Evolutionary conservation across 345 rosid species (phyloP), one percentile per base, ranked within the genome.

Genomic region (Aquilaria malaccensis): DNA sequence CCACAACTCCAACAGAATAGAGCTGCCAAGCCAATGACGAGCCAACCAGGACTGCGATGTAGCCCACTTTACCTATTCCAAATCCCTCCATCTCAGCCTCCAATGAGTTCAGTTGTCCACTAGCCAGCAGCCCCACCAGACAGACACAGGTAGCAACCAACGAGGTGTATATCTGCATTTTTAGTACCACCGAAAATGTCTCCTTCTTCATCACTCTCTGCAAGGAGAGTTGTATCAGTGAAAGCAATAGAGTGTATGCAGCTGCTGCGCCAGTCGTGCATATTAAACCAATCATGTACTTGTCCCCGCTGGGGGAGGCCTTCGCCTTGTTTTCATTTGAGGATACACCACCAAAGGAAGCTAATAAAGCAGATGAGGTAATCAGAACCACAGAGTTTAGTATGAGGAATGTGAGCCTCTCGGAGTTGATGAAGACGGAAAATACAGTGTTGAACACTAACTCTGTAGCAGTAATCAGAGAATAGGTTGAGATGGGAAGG

Each of bases 111-210:
- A 71, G 64, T 58, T 83, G 83, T 30, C 81, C 72, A 10, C 88
- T 78, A 1, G 64, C 72, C 33, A 83, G 72, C 45, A 78, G 33
- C 48, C 83, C 77, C 2, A 58, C 33, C 6, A 68, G 13, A 45
- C 77, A 52, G 9, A 72, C 54, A 53, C 51, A 70, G 33, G 81
- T 56, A 0, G 83, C 77, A 1, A 70, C 81, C 0, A 78, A 49
- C 6, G 88, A 83, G 0, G 78, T 76, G 66, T 78, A 78, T n/a
- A 78, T 74, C 37, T 83, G 83, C 85, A 80, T 77, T 13, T 83
- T 67, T 0, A 76, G 71, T 14, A 80, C 87, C 55, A 72, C 72
- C 0, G 58, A 29, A 55, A 60, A 71, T 32, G 73, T 61, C 52
- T 67, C 79, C 58, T 56, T 61, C 67, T 48, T 64, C n/a, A 61